A percentile compares a stretch with the other conserved stretches of the same genome.
phyloP scores from a whole-genome alignment of 2,329 filamentous ascomycete species.

The Penicillium sp. region DNA sequence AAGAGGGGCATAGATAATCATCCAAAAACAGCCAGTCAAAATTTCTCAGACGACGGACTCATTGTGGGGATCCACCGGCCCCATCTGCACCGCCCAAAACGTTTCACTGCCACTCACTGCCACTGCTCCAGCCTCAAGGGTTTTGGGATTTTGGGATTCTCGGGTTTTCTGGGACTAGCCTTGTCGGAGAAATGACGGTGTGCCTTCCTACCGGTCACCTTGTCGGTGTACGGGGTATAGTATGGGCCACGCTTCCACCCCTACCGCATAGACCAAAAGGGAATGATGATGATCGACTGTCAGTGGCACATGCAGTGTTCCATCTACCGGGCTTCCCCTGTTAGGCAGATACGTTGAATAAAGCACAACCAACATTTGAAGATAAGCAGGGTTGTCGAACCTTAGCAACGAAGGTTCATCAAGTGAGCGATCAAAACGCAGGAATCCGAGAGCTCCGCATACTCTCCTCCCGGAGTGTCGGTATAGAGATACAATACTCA shows the following conservation, averaged over 20 bases:
- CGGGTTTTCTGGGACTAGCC: neutral
- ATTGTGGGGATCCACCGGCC: constrained; percentile 15
- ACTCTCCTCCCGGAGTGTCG: constrained; percentile 25
- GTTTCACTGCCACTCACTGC: constrained; percentile 29
- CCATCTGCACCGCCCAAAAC: constrained; percentile 28
- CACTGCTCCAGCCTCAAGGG: constrained; percentile 29
- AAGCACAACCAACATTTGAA: neutral
- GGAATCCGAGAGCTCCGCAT: constrained; percentile 26
- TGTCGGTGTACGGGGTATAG: constrained; percentile 7
- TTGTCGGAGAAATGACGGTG: constrained; percentile 14
- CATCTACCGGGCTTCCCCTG: constrained; percentile 3
- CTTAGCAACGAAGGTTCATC: constrained; percentile 9
- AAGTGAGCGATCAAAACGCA: constrained; percentile 21
- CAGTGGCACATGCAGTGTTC: constrained; percentile 15
- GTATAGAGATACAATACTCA: constrained; percentile 8
- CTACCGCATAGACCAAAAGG: constrained; percentile 10
- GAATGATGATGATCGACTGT: constrained; percentile 22
- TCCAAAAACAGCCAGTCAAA: neutral
- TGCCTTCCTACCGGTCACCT: constrained; percentile 2
- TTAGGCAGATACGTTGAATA: constrained; percentile 15
- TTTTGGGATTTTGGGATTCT: neutral
- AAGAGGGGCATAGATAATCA: neutral
- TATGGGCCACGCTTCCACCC: neutral
- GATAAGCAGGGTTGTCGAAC: constrained; percentile 11
- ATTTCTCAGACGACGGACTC: constrained; percentile 18